phyloP scores from a whole-genome alignment of 2,329 filamentous ascomycete genomes.

The Aspergillus sp. region DNA sequence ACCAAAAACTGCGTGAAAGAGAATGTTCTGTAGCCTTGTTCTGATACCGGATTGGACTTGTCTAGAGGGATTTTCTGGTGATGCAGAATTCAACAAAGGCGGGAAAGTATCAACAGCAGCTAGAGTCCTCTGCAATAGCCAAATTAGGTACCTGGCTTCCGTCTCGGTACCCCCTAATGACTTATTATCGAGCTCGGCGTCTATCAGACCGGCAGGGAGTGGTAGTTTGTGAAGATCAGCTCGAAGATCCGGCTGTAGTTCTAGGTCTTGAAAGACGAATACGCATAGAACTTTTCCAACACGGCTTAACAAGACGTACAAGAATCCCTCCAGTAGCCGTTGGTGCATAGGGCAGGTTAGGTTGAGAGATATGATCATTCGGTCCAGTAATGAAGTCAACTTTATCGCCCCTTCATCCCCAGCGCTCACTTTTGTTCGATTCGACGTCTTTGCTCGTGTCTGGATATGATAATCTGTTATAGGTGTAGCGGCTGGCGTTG shows the following conservation, averaged over 20 bases:
- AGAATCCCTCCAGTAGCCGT: conserved; percentile 43
- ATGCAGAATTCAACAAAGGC: neutral
- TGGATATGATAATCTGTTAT: conserved; percentile 13
- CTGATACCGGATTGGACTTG: conserved; percentile 21
- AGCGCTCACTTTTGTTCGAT: conserved; percentile 1
- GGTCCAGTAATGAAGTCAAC: conserved; percentile 28
- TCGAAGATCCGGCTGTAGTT: conserved; percentile 25
- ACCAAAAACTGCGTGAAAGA: conserved; percentile 45
- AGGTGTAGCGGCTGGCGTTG: neutral
- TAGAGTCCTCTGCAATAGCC: conserved; percentile 33
- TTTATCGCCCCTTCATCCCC: conserved; percentile 20
- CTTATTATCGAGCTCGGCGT: conserved; percentile 22
- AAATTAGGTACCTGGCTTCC: conserved; percentile 39
- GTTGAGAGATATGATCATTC: conserved; percentile 33
- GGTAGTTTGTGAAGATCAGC: conserved; percentile 25
- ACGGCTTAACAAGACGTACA: conserved; percentile 39
- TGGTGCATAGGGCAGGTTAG: conserved; percentile 25
- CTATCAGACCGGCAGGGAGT: conserved; percentile 32
- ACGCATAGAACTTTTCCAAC: conserved; percentile 42
- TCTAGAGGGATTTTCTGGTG: neutral
- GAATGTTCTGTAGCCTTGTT: conserved; percentile 39
- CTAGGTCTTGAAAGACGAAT: conserved; percentile 39
- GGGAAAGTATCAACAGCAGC: conserved; percentile 22
- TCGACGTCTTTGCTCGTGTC: conserved; percentile 15
- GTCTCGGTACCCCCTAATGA: conserved; percentile 27